Base-by-base conservation (phyloP, 2,329 filamentous ascomycete genomes). In the Diplocarpon rosae region DNA sequence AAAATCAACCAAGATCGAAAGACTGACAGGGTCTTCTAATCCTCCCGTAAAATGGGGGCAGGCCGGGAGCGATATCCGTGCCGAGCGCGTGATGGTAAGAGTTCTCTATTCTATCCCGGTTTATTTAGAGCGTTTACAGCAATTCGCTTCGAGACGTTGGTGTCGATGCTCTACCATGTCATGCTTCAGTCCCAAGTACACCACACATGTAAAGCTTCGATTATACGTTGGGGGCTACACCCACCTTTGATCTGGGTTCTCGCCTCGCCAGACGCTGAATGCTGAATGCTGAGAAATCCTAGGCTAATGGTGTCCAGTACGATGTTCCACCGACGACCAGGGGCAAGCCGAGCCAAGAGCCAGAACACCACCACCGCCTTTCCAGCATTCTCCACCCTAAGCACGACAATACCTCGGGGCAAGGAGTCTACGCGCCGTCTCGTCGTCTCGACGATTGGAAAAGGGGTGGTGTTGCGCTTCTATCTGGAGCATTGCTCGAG, bases 401-500 rank as follows among this genome's bases (percentile, higher is more conserved):
- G 10, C 52, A 55, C 30, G 49, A 54, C 13, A 48, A 64, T 36
- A 54, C 61, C n/a, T 73, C 9, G 69, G 75, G 29, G 63, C 47
- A 73, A 42, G 73, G 73, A 13, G 61, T 74, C 31, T 86, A 85
- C 58, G 64, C 75, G 27, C 68, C 74, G 3, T 70, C 76, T 0
- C 64, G 68, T 43, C 78, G 76, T 57, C 66, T 89, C 7, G 75
- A 85, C 29, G 84, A 89, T 59, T 88, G 83, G 83, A 80, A 75
- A 59, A 78, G 78, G 56, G 80, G 73, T 7, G 76, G 74, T 0
- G 69, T 80, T 29, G 81, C 80, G 29, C 73, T 71, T 7, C 65
- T 87, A 3, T 68, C 70, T 0, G 72, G 74, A 1, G 60, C 68
- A 1, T 64, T 84, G 40, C 69, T 86, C 27, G 76, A 85, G 47